Evolutionary conservation across 495 filamentous ascomycete genomes (phyloP), one percentile per base, ranked within the genome.

Genomic region (Neurospora cerealis): DNA sequence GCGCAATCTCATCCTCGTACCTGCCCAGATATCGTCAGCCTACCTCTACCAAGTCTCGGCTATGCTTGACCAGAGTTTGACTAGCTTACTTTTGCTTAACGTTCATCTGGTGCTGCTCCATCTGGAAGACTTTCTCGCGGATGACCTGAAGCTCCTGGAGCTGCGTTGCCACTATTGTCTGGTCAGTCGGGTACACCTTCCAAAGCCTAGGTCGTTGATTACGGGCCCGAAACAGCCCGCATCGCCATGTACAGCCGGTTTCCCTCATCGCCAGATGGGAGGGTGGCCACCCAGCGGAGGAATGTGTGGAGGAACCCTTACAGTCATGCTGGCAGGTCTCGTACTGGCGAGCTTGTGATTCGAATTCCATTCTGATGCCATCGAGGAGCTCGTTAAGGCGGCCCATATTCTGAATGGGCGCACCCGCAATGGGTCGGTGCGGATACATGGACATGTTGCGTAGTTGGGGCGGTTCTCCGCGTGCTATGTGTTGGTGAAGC

Each of bases 81-180:
- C 42, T 39, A 60, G 80, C 90, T 80, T 86, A 99, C 96, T 97
- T 97, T 80, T 88, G 85, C 85, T 98, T 98, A 80, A 98, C 91
- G 24, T 87, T 86, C 44, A 92, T 84, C 79, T 99, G 96, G 28
- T 90, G 87, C 78, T 96, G 93, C 82, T 99, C 95, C 76, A 99
- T 88, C 74, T 92, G 87, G 78, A 91, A 97, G 71, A 99, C 92
- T 80, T 95, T 96, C 80, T 94, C 90, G 71, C 94, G 89, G 69
- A 99, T 93, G 80, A 96, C 86, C 76, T 97, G 92, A 88, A 98
- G 94, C 81, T 99, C 96, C 70, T 95, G 88, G 72, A 97, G 89
- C 79, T 98, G 96, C 39, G 88, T 86, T 60, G 91, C 89, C 77
- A 98, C 95, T 98, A 78, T 72, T 13, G 15, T 66, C 54, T 19